Evolutionary conservation across 2,329 filamentous ascomycete species (phyloP).

Genomic region (Ambrosiella xylebori): DNA sequence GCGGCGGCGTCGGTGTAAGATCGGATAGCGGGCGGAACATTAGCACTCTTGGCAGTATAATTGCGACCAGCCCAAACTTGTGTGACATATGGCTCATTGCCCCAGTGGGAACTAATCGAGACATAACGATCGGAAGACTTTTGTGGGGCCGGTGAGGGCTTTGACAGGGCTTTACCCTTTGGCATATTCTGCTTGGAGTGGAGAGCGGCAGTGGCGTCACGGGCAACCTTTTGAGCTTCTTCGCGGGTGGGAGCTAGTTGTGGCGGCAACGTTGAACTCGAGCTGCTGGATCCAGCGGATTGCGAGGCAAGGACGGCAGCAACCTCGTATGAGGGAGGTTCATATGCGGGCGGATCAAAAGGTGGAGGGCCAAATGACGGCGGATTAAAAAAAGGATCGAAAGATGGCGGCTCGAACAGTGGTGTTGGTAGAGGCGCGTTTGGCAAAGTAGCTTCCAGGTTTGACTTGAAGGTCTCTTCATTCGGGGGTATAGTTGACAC

Average conservation of each 20-base stretch:
- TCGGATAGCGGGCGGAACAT: constrained; percentile 8
- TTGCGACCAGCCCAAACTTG: constrained; percentile 18
- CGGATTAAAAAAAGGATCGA: constrained; percentile 28
- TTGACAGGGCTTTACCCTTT: not conserved
- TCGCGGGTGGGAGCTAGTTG: too few relatives aligned
- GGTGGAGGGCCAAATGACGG: constrained; percentile 13
- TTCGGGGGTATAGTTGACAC: too few relatives aligned
- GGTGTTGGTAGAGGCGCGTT: not conserved
- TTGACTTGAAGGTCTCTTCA: too few relatives aligned
- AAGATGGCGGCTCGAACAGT: constrained; percentile 15
- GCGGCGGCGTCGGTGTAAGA: constrained; percentile 21
- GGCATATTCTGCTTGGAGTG: constrained; percentile 8
- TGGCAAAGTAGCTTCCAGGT: too few relatives aligned
- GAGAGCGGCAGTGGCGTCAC: constrained; percentile 7
- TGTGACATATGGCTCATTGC: constrained; percentile 18
- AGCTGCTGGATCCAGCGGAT: not conserved
- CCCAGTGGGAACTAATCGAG: constrained; percentile 16
- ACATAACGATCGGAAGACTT: constrained; percentile 6
- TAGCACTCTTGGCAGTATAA: constrained; percentile 13
- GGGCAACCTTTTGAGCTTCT: constrained; percentile 1
- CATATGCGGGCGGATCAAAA: constrained; percentile 1
- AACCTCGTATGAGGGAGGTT: constrained; percentile 6
- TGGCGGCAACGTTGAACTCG: too few relatives aligned
- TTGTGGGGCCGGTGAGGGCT: constrained; percentile 1
- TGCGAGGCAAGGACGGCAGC: not conserved